A percentile compares a stretch with the other conserved stretches of the same genome.
phyloP scores from a whole-genome alignment of 495 filamentous ascomycete species.

The Aspergillus nanangensis region DNA sequence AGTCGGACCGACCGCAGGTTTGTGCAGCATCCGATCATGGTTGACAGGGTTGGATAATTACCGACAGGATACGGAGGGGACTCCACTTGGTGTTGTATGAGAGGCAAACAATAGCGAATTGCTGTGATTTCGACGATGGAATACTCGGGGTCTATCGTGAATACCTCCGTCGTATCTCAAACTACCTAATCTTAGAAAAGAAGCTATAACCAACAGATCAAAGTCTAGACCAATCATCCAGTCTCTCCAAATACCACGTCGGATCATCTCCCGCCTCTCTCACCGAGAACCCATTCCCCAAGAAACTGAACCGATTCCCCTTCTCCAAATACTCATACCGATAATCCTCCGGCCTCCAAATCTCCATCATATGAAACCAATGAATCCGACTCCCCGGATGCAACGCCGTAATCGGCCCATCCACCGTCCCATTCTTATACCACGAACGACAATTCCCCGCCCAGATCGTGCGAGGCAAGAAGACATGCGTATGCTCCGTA shows the following conservation, averaged over 20 bases:
- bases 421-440: conserved; percentile 40
- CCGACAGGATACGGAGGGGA: no score
- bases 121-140: no score
- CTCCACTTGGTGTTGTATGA: no score
- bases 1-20: no score
- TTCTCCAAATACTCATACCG: conserved; percentile 34
- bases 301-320: conserved; percentile 37
- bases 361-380: conserved; percentile 47
- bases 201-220: no score
- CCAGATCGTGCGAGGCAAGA: conserved; percentile 48
- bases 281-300: conserved; percentile 41
- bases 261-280: conserved; percentile 2
- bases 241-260: conserved; percentile 3
- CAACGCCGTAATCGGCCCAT: conserved; percentile 45
- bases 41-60: no score
- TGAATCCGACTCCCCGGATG: conserved; percentile 48
- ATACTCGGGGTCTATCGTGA: no score
- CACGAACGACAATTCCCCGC: conserved; percentile 38
- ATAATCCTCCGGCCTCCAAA: conserved; percentile 46
- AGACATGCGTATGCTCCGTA: conserved; percentile 34
- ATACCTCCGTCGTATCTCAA: no score
- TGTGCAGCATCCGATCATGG: no score
- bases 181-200: no score
- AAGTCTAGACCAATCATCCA: not conserved
- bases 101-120: no score